Percentiles rank a stretch among this genome's conserved stretches.
phyloP scores from a whole-genome alignment of 2,329 filamentous ascomycete species.

The Malbranchea cinnamomea region DNA sequence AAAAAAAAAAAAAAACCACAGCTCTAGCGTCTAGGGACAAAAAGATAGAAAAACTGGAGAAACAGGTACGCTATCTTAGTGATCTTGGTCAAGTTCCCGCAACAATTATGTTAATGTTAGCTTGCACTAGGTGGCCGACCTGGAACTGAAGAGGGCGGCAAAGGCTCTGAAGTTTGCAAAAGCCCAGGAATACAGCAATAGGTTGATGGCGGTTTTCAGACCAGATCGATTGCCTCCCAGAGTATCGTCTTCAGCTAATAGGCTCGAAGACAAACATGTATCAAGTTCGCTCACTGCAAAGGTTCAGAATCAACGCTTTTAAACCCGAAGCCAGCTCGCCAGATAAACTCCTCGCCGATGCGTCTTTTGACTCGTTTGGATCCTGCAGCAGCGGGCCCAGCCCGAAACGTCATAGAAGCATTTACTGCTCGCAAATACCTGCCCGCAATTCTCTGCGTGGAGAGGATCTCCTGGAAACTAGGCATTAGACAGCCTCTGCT shows the following conservation, averaged over 20 bases:
- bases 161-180: slow-evolving; percentile 26
- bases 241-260: neutral
- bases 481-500: too few species aligned
- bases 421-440: slow-evolving; percentile 10
- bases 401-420: slow-evolving; percentile 17
- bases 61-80: too few species aligned
- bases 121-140: neutral
- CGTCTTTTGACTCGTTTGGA: slow-evolving; percentile 13
- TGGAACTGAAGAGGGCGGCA: slow-evolving; percentile 17
- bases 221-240: neutral
- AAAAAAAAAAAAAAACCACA: too few species aligned
- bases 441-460: too few species aligned
- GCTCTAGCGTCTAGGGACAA: too few species aligned
- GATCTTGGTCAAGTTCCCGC: too few species aligned
- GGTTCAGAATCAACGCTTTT: too few species aligned
- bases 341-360: slow-evolving; percentile 5
- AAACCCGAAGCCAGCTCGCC: too few species aligned
- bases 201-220: slow-evolving; percentile 20
- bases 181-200: slow-evolving; percentile 24
- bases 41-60: too few species aligned
- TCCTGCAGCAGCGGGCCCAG: slow-evolving; percentile 11
- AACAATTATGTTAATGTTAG: slow-evolving; percentile 21
- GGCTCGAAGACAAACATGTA: too few species aligned
- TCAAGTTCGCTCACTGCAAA: too few species aligned
- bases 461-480: too few species aligned